Evolutionary conservation across 768 basidiomycete genomes (phyloP), one percentile per base, ranked within the genome.

Genomic region (Amyloporia xantha): DNA sequence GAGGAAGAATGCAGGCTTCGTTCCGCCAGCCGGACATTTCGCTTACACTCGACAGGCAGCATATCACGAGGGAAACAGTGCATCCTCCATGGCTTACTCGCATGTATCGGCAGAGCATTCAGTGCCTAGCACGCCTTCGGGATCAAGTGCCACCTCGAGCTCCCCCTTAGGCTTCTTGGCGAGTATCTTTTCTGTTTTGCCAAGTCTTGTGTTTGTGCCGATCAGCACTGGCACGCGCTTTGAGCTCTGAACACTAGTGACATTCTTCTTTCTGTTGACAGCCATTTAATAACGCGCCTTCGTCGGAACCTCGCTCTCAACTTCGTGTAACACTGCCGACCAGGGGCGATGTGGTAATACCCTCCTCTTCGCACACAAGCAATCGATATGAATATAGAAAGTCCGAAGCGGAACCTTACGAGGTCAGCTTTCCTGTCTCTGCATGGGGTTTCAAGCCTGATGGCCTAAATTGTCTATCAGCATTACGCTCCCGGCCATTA

Each of bases 131-230:
- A 84, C 84, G 3, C 82, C 83, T 2, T 82, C 82, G 19, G 81
- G 77, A n/a, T 85, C 84, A 17, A 86, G 84, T 60, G 75, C 81
- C 20, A 83, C 83, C 4, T 84, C 83, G 23, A 86, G 81, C 56
- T 82, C 84, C 49, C 82, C 85, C n/a, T n/a, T n/a, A n/a, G n/a
- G n/a, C n/a, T 88, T 86, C 73, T 90, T 86, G 84, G 86, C 79
- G 81, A 86, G 87, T 86, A 63, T 74, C 62, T 72, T 75, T 70
- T 67, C 66, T 70, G n/a, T n/a, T 56, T 50, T 58, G 47, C 57
- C 55, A 56, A 59, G 59, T 56, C 48, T 41, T 63, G 56, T 60
- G 54, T 59, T 26, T 36, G n/a, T 51, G 58, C 51, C 53, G n/a
- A n/a, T n/a, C n/a, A n/a, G n/a, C 59, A 54, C 60, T 50, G 60